Evolutionary conservation across 208 protist species (phyloP).

Genomic region (Wallacemonas collosoma): DNA sequence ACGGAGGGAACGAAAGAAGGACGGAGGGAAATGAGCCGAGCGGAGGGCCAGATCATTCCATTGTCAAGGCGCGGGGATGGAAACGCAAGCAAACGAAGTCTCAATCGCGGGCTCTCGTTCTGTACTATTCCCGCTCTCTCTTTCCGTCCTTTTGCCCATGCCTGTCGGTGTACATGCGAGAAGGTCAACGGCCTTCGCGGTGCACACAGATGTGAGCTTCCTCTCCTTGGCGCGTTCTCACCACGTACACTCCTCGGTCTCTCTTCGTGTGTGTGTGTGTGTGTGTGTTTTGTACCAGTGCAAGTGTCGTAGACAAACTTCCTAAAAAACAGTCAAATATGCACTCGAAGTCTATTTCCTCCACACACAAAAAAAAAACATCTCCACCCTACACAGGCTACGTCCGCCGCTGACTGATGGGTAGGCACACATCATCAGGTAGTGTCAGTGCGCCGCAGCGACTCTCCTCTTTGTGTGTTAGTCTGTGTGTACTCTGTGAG

Average conservation of each 20-base stretch:
- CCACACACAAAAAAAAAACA: background rate
- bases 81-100: background rate
- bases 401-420: too few relatives aligned
- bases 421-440: too few relatives aligned
- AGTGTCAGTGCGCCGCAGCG: too few relatives aligned
- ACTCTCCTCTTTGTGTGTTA: too few relatives aligned
- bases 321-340: constrained; percentile 15
- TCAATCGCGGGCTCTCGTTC: constrained; percentile 13
- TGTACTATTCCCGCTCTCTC: constrained; percentile 6
- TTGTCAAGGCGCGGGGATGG: background rate
- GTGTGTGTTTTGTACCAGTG: background rate
- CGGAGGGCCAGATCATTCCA: too few relatives aligned
- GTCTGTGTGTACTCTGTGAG: too few relatives aligned
- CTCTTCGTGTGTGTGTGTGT: background rate
- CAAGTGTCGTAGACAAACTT: background rate
- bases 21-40: too few relatives aligned
- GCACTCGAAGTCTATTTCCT: background rate
- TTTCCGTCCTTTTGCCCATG: background rate
- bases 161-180: too few relatives aligned
- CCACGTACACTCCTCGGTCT: constrained; percentile 2
- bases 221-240: constrained; percentile 3
- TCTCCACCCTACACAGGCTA: background rate
- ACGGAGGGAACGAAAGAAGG: too few relatives aligned
- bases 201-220: too few relatives aligned
- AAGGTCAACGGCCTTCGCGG: too few relatives aligned